Percentiles rank a stretch among this genome's conserved stretches.
These are phyloP conservation scores for Serendipita sp. DNA, from an alignment of 768 basidiomycete genomes.

Conservation along the genomic window DNA sequence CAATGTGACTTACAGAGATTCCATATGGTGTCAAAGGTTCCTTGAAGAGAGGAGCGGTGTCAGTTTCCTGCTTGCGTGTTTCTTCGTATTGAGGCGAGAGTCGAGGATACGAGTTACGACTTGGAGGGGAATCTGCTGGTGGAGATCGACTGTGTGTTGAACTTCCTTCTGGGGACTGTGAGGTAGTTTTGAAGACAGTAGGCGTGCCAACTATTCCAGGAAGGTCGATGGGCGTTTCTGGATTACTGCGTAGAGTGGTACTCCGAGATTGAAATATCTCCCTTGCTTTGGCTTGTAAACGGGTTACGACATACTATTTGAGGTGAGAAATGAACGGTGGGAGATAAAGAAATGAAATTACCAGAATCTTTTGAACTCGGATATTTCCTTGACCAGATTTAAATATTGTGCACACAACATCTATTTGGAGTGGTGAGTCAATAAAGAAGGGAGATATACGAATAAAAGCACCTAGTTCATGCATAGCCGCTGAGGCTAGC, in stretches of 20 bases:
- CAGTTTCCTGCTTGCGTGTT: neutral
- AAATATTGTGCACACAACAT: neutral
- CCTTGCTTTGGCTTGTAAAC: neutral
- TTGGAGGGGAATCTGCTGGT: neutral
- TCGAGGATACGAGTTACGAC: neutral
- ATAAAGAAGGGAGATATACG: neutral
- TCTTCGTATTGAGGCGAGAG: neutral
- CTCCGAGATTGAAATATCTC: neutral
- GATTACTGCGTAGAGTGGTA: neutral
- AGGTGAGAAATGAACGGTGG: neutral
- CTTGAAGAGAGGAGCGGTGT: neutral
- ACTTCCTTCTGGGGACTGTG: neutral
- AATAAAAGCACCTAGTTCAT: neutral
- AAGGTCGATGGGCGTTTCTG: neutral
- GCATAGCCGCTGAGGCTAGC: neutral
- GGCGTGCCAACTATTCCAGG: neutral
- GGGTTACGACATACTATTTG: neutral
- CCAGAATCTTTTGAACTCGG: neutral
- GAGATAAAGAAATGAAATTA: neutral
- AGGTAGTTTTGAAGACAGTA: neutral
- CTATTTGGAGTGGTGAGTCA: neutral
- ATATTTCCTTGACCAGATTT: neutral
- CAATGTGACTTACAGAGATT: too few species aligned
- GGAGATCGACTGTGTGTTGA: neutral
- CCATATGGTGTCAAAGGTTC: too few species aligned